phyloP scores from a whole-genome alignment of 441 rosid genomes.

The Syzygium malaccense region DNA sequence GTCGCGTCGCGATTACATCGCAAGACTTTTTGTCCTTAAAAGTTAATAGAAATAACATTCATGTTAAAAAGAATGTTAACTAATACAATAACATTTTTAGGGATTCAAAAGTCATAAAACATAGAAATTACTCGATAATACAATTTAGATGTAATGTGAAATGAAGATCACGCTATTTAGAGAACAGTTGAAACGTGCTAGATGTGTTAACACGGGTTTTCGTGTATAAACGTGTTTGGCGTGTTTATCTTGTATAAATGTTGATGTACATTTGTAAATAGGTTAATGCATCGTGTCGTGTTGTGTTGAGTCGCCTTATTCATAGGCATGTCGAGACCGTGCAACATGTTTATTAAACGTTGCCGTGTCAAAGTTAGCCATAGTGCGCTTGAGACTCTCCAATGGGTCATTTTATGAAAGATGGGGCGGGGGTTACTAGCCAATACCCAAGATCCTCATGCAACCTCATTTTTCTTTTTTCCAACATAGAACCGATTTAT shows the following conservation, averaged over 20 bases:
- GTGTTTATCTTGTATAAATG: neutral
- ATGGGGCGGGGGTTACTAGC: neutral
- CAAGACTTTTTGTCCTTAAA: neutral
- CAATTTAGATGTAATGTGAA: neutral
- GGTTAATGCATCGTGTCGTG: fast-evolving
- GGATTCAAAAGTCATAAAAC: neutral
- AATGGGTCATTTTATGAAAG: neutral
- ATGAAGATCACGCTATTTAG: neutral
- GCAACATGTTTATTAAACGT: neutral
- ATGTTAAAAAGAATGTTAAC: neutral
- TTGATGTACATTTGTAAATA: too few relatives aligned
- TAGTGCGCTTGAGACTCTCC: neutral
- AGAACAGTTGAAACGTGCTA: neutral
- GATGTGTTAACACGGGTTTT: neutral
- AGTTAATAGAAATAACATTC: neutral
- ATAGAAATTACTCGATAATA: neutral
- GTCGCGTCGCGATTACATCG: neutral
- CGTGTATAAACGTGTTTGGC: neutral
- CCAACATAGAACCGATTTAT: neutral
- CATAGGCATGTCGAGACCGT: neutral
- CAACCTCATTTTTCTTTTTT: neutral
- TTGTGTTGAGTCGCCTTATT: neutral
- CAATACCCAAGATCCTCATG: neutral
- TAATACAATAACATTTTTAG: neutral
- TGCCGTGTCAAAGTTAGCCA: neutral